A percentile compares a stretch with the other conserved stretches of the same genome.
These are phyloP conservation scores for Parastagonospora avenae DNA, from an alignment of 2,329 filamentous ascomycete species.

Conservation along the genomic window DNA sequence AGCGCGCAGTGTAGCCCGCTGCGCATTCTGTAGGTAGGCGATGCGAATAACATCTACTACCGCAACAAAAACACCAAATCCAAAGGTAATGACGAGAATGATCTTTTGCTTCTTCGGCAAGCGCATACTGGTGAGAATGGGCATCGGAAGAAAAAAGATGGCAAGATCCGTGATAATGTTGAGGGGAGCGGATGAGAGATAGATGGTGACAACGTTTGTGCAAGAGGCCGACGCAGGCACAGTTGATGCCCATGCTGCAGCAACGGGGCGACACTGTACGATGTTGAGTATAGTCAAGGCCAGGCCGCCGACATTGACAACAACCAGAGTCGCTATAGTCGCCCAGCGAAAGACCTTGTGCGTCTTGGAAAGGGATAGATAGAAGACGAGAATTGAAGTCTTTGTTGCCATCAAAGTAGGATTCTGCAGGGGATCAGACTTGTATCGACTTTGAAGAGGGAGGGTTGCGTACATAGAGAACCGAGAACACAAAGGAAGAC, in stretches of 20 bases:
- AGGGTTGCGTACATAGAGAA: slow-evolving; percentile 59
- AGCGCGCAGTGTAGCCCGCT: slow-evolving; percentile 52
- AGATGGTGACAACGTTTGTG: slow-evolving; percentile 66
- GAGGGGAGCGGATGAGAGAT: slow-evolving; percentile 78
- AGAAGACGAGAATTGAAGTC: slow-evolving; percentile 90
- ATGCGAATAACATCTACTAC: slow-evolving; percentile 88
- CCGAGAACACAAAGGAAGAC: slow-evolving; percentile 64
- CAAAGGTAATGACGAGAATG: slow-evolving; percentile 84
- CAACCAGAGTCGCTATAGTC: slow-evolving; percentile 77
- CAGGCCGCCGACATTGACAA: slow-evolving; percentile 79
- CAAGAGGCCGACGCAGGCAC: slow-evolving; percentile 56
- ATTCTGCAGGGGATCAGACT: slow-evolving; percentile 62
- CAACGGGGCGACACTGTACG: slow-evolving; percentile 79
- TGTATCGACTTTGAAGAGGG: slow-evolving; percentile 1
- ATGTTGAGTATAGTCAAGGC: slow-evolving; percentile 86
- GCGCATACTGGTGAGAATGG: slow-evolving; percentile 78
- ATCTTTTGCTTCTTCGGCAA: slow-evolving; percentile 85
- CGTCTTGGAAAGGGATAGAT: slow-evolving; percentile 79
- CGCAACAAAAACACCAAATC: slow-evolving; percentile 84
- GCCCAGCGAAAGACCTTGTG: slow-evolving; percentile 77
- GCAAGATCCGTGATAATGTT: slow-evolving; percentile 92
- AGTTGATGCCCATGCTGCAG: slow-evolving; percentile 67
- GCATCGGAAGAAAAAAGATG: slow-evolving; percentile 85
- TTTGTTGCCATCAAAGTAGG: slow-evolving; percentile 90
- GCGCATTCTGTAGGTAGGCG: slow-evolving; percentile 82